Evolutionary conservation across 352 stramenopile genomes (phyloP).

Genomic region (Pythium inflatum): DNA sequence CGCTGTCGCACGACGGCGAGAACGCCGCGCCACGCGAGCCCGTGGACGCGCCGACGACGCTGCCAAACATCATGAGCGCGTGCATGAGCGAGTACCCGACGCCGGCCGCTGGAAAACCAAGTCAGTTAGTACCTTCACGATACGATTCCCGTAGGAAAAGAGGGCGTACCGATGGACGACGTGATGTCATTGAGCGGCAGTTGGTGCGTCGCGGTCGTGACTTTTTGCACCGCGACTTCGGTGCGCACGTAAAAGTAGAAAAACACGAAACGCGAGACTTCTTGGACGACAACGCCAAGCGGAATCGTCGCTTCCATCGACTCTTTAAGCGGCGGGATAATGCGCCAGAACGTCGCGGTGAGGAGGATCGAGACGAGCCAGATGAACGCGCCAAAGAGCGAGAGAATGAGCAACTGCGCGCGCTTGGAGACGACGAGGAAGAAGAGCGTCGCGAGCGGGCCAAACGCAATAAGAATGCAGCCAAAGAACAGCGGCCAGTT

Average conservation of each 20-base stretch:
- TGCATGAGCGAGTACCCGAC: conserved; percentile 87
- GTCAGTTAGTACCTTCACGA: background rate
- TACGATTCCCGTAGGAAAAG: background rate
- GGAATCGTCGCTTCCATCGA: conserved; percentile 78
- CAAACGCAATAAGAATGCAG: conserved; percentile 80
- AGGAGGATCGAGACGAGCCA: conserved; percentile 85
- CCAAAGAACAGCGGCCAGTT: conserved; percentile 88
- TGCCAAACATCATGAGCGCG: conserved; percentile 85
- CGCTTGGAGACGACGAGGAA: conserved; percentile 79
- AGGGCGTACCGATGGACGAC: conserved; percentile 61
- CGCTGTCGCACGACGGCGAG: conserved; percentile 65
- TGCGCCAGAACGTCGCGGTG: conserved; percentile 71
- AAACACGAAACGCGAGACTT: conserved; percentile 70
- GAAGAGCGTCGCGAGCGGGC: conserved; percentile 73
- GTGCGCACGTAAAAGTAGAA: conserved; percentile 81
- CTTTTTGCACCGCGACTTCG: conserved; percentile 71
- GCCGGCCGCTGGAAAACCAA: conserved; percentile 52
- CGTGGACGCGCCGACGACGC: conserved; percentile 69
- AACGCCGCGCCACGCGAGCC: conserved; percentile 74
- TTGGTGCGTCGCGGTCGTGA: conserved; percentile 77
- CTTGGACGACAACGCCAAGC: conserved; percentile 71
- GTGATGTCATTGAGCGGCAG: conserved; percentile 86
- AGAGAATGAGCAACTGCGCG: conserved; percentile 84
- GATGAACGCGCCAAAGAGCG: conserved; percentile 78
- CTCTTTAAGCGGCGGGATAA: conserved; percentile 75